Evolutionary conservation across 2,329 filamentous ascomycete species (phyloP), one percentile per base, ranked within the genome.

Genomic region (Trichoderma koningiopsis): DNA sequence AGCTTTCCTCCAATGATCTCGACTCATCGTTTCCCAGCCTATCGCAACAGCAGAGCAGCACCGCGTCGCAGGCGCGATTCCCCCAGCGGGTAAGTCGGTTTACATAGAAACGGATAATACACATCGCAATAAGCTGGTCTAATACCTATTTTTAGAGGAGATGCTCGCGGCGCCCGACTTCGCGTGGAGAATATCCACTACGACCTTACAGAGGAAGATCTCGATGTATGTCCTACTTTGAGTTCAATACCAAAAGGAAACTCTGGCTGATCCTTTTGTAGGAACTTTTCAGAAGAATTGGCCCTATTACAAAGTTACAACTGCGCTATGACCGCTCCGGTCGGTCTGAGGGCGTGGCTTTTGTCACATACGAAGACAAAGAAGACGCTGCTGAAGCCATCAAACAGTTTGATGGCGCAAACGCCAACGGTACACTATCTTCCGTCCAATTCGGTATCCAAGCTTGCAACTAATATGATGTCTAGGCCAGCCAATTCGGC

Each of bases 111-210:
- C 73, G 35, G n/a, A 37, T 13, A 37, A 58, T 8, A 1, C 7
- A 43, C 3, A 35, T 16, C 29, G 5, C n/a, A 6, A 31, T 57
- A 53, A 49, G 8, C n/a, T 24, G n/a, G 47, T 68, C 71, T 73
- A 49, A 73, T 58, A 70, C 43, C 67, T 14, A 29, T 24, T 27
- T 19, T 24, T 31, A 57, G 40, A 73, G 88, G 88, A 75, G 84
- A 87, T 43, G 77, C 82, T 35, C 81, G 82, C 68, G 89, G 90
- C 74, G 85, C 89, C 57, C 95, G 93, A 80, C 81, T 97, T 73
- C 90, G 91, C 73, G 91, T 97, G 71, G 93, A 96, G 71, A 97
- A 97, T 78, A 83, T 97, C 69, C 94, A 97, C 79, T 97, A 97
- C 79, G 94, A 97, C 71, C 86, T 97, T 72, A 94, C 91, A 14